Base-by-base conservation (phyloP, 306 rosid genomes). In the Fagus crenata region DNA sequence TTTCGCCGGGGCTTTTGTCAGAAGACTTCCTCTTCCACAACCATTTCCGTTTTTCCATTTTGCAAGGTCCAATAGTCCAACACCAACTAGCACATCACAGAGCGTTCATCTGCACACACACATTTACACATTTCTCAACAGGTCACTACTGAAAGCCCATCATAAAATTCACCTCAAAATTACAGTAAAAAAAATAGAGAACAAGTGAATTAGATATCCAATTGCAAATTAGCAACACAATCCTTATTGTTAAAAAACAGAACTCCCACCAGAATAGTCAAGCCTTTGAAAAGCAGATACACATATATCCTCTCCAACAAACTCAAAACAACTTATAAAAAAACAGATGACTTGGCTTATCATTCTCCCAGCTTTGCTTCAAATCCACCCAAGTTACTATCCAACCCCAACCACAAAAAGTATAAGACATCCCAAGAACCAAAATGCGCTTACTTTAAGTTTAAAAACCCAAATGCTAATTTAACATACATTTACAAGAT, bases 21-120 rank as follows among this genome's bases (percentile, higher is more conserved):
- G 97, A 89, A 76, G 92, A 88, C 79, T 83, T 92, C 73, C 88
- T 81, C 88, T 90, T 92, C 97, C 97, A 88, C 41, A 90, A 84
- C 97, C 97, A 92, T 83, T 85, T 89, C 83, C 91, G 88, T 70
- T 86, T 89, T 78, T 95, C 97, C 90, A 89, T 92, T 81, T 76
- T 78, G 12, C 28, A 22, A 32, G 37, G 58, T 77, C 85, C 69
- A 60, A 72, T 72, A 74, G 73, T 80, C 82, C 53, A 81, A 78
- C 81, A 64, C 72, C 77, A 84, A 82, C 78, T 74, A 85, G 74
- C 77, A 82, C 76, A 78, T 67, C 51, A 43, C 69, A 46, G 56
- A 13, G 43, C 53, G 64, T 71, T 81, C 84, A 88, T 80, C 81
- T 82, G 87, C 51, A 22, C 87, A 78, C 35, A 55, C 73, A 70